phyloP scores from a whole-genome alignment of 495 filamentous ascomycete species.

The Aspergillus baeticus region DNA sequence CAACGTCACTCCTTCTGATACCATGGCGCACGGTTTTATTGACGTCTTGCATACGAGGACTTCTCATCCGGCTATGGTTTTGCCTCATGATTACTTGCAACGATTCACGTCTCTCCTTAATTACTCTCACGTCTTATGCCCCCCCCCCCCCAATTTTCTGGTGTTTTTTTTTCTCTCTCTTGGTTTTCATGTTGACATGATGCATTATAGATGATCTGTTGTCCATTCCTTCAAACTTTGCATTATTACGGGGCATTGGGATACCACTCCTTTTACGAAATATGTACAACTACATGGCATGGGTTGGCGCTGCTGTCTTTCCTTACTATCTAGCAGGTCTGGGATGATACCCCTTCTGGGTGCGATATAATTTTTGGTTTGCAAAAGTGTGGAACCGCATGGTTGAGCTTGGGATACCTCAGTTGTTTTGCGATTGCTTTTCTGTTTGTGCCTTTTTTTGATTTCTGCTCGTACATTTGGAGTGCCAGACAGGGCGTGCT shows the following conservation, averaged over 20 bases:
- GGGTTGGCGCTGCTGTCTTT: slow-evolving; percentile 47
- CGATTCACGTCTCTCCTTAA: slow-evolving; percentile 46
- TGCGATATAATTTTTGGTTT: slow-evolving; percentile 29
- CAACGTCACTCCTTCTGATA: slow-evolving; percentile 43
- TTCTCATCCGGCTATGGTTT: slow-evolving; percentile 15
- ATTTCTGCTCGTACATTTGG: neutral
- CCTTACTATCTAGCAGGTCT: slow-evolving; percentile 43
- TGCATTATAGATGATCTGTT: slow-evolving; percentile 40
- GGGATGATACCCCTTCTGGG: slow-evolving; percentile 22
- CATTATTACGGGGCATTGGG: slow-evolving; percentile 40
- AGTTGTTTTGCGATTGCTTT: too few relatives aligned
- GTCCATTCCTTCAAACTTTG: slow-evolving; percentile 39
- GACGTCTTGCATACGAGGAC: slow-evolving; percentile 16
- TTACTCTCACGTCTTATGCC: slow-evolving; percentile 37
- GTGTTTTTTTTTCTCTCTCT: slow-evolving; percentile 21
- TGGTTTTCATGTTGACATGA: slow-evolving; percentile 21
- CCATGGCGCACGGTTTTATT: slow-evolving; percentile 30
- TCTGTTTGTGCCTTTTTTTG: slow-evolving; percentile 7
- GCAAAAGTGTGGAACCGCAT: slow-evolving; percentile 19
- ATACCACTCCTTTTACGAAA: slow-evolving; percentile 37
- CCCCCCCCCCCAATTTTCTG: slow-evolving; percentile 26
- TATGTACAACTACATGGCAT: slow-evolving; percentile 44
- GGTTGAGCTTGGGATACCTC: slow-evolving; percentile 15
- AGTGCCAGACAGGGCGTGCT: neutral
- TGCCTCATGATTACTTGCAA: slow-evolving; percentile 23